Conservation (phyloP, 2,329 filamentous ascomycete genomes). For the Monosporascus sp. region DNA sequence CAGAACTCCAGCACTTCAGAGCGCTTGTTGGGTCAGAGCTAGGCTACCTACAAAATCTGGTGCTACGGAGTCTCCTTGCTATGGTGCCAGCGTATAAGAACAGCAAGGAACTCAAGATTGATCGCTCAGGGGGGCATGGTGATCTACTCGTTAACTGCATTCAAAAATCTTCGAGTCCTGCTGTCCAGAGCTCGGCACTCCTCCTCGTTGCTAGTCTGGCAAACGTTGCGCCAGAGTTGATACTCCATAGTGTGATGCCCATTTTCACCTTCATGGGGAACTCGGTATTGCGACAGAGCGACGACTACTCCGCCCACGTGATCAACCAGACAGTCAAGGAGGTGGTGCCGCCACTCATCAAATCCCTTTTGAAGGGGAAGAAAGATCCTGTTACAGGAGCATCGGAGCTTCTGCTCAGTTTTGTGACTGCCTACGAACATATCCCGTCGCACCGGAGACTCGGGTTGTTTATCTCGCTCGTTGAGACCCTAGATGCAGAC, state of each 20-base stretch:
- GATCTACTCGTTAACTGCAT: conserved; percentile 93
- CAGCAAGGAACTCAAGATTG: conserved; percentile 59
- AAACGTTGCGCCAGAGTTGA: conserved; percentile 80
- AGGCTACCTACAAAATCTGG: conserved; percentile 82
- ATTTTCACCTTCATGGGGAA: conserved; percentile 98
- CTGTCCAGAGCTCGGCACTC: conserved; percentile 88
- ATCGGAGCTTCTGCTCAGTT: conserved; percentile 88
- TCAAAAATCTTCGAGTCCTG: conserved; percentile 82
- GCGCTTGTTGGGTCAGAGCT: conserved; percentile 78
- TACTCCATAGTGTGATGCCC: conserved; percentile 97
- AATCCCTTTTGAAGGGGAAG: conserved; percentile 76
- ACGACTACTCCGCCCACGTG: conserved; percentile 95
- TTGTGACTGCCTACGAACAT: conserved; percentile 93
- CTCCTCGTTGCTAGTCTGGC: conserved; percentile 84
- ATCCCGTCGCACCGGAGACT: conserved; percentile 83
- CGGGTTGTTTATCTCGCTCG: conserved; percentile 76
- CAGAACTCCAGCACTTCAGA: conserved; percentile 80
- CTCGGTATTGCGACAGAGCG: conserved; percentile 84
- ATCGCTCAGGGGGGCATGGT: conserved; percentile 74
- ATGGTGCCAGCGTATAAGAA: conserved; percentile 76
- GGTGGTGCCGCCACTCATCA: conserved; percentile 86
- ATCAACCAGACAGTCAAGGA: conserved; percentile 92
- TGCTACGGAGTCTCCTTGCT: conserved; percentile 73
- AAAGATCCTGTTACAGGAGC: conserved; percentile 75
- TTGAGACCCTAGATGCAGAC: conserved; percentile 76